A percentile compares a stretch with the other conserved stretches of the same genome.
Evolutionary conservation across 352 stramenopile genomes (phyloP).

Genomic region (Peronosclerospora sorghi): DNA sequence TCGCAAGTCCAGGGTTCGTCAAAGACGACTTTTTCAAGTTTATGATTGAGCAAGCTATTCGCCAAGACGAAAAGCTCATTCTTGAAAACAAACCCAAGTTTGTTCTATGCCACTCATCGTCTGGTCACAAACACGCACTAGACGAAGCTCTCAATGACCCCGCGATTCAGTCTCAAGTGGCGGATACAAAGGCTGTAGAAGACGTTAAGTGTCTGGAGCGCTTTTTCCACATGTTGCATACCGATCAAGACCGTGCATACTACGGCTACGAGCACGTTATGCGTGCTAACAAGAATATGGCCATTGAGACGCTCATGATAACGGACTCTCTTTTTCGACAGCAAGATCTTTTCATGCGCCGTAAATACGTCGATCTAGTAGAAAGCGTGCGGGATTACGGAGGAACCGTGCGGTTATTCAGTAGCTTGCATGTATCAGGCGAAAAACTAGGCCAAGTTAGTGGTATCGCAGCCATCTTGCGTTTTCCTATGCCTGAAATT

Average conservation of each 20-base stretch:
- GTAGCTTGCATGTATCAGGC: conserved; percentile 90
- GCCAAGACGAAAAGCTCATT: conserved; percentile 89
- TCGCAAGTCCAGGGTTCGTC: conserved; percentile 93
- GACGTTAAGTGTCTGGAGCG: conserved; percentile 87
- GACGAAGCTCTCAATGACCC: conserved; percentile 94
- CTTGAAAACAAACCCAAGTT: conserved; percentile 97
- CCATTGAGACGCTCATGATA: conserved; percentile 93
- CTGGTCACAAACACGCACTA: conserved; percentile 95
- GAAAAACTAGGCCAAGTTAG: conserved; percentile 92
- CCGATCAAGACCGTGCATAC: conserved; percentile 92
- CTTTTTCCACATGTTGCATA: conserved; percentile 96
- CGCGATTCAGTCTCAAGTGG: conserved; percentile 86
- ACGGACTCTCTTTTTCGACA: conserved; percentile 91
- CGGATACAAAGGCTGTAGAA: conserved; percentile 90
- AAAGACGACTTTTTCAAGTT: conserved; percentile 98
- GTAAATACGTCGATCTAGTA: conserved; percentile 90
- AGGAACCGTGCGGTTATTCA: conserved; percentile 90
- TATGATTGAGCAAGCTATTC: conserved; percentile 85
- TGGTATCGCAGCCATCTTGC: conserved; percentile 91
- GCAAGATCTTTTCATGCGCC: conserved; percentile 83
- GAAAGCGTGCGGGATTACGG: conserved; percentile 88
- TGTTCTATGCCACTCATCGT: conserved; percentile 90
- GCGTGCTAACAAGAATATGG: conserved; percentile 85
- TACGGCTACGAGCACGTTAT: conserved; percentile 94
- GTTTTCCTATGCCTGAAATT: conserved; percentile 94